Evolutionary conservation across 1,284 basidiomycete species (phyloP), one percentile per base, ranked within the genome.

Genomic region (Trametes versicolor): DNA sequence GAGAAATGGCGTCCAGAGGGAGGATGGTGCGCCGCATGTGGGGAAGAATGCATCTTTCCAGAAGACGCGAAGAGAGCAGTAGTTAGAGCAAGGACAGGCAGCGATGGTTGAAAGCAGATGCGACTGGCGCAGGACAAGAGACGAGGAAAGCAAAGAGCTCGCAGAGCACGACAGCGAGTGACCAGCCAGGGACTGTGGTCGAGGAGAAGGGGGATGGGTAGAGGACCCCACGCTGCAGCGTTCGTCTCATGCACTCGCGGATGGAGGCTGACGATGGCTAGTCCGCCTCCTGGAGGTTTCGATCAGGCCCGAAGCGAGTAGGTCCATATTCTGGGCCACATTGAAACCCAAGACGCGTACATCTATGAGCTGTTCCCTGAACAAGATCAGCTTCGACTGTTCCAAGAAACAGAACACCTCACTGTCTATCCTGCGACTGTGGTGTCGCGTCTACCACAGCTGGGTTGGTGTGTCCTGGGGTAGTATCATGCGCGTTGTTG

Each of bases 61-160:
- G 65, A 58, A 61, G 54, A 60, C 34, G 41, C 19, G 27, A 15
- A 2, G 15, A 29, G 13, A 19, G 27, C 4, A 32, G 27, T 5
- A 54, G 37, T 6, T 2, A 39, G 15, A 17, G 15, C 37, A 39
- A 39, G 37, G 37, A 39, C 10, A 43, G 41, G 19, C 19, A 43
- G 41, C 2, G 19, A 4, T 43, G 41, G 41, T 27, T 4, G 34
- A 41, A 34, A 62, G 54, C 41, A 54, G 29, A 48, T 47, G 60
- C 64, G 55, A 48, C 61, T 27, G 25, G 63, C 60, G 65, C 58
- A 27, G n/a, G 49, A 58, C 21, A 37, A 25, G 27, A 15, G 32
- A 21, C 21, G 43, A 47, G 29, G 49, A 34, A 57, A 56, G 58
- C 34, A 58, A 49, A 49, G 29, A 43, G 57, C 57, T 58, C 57